Conservation (phyloP, 2,329 filamentous ascomycete genomes). For the Penicillium sp. region DNA sequence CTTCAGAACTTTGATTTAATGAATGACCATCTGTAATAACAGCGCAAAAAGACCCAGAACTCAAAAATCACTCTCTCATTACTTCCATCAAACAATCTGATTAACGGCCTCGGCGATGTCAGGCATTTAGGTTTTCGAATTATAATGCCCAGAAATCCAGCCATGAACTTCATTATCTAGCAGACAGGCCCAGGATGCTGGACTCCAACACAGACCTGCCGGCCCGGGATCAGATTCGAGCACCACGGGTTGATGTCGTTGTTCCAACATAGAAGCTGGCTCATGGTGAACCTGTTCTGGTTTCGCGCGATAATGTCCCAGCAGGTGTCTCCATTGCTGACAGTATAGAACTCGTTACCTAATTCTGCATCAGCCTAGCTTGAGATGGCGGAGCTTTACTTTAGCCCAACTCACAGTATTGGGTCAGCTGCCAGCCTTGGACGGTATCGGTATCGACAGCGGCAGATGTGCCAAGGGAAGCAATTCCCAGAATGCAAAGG, state of each 20-base stretch:
- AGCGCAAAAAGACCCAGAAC: neutral
- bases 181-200: constrained; percentile 4
- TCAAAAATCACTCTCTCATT: neutral
- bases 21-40: neutral
- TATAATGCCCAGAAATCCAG: neutral
- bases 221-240: constrained; percentile 25
- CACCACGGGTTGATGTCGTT: constrained; percentile 23
- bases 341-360: constrained; percentile 19
- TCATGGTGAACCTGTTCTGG: constrained; percentile 20
- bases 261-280: constrained; percentile 25
- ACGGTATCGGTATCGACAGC: neutral
- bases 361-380: neutral
- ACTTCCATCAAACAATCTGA: neutral
- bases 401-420: neutral
- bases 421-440: neutral
- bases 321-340: constrained; percentile 23
- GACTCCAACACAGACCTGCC: constrained; percentile 19
- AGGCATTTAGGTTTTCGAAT: neutral
- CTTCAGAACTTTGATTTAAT: neutral
- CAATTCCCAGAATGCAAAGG: constrained; percentile 1
- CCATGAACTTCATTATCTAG: neutral
- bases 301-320: constrained; percentile 22
- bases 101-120: neutral
- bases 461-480: neutral
- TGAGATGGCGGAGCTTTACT: neutral